Conservation (phyloP, 129 eudicot species). For the Flaveria ramosissima region DNA sequence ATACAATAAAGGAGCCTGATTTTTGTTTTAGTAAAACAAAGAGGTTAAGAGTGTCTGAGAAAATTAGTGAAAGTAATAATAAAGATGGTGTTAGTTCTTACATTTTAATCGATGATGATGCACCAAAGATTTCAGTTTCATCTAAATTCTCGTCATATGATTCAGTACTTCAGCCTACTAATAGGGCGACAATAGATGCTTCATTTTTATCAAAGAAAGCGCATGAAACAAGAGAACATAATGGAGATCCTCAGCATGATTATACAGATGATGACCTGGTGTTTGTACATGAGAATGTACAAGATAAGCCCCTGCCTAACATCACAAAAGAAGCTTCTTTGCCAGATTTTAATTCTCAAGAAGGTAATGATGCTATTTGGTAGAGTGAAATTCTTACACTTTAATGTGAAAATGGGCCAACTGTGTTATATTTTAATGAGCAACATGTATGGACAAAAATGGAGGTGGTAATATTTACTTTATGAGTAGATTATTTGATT, state of each 20-base stretch:
- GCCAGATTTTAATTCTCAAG: constrained; percentile 27
- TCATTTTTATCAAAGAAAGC: not conserved
- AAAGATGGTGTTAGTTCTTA: constrained; percentile 23
- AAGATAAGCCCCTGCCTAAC: constrained; percentile 32
- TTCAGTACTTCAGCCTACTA: constrained; percentile 23
- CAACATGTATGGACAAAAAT: not conserved
- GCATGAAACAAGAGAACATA: constrained; percentile 8
- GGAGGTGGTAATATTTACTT: not conserved
- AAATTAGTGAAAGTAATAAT: constrained; percentile 7
- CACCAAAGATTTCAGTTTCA: constrained; percentile 26
- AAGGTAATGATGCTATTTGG: constrained; percentile 46
- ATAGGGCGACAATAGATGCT: constrained; percentile 21
- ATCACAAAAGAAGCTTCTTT: constrained; percentile 42
- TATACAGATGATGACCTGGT: constrained; percentile 32
- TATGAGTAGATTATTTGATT: not conserved
- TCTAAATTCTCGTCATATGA: constrained; percentile 14
- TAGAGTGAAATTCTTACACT: not conserved
- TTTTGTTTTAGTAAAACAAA: constrained; percentile 33
- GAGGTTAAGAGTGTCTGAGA: constrained; percentile 31
- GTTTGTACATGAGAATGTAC: constrained; percentile 36
- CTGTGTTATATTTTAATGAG: not conserved
- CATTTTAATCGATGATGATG: constrained; percentile 41
- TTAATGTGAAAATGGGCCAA: not conserved
- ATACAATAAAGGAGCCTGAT: constrained; percentile 35
- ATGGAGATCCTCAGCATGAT: not conserved